phyloP scores from a whole-genome alignment of 371 early-diverging fungal species.

The Mortierella sp. region DNA sequence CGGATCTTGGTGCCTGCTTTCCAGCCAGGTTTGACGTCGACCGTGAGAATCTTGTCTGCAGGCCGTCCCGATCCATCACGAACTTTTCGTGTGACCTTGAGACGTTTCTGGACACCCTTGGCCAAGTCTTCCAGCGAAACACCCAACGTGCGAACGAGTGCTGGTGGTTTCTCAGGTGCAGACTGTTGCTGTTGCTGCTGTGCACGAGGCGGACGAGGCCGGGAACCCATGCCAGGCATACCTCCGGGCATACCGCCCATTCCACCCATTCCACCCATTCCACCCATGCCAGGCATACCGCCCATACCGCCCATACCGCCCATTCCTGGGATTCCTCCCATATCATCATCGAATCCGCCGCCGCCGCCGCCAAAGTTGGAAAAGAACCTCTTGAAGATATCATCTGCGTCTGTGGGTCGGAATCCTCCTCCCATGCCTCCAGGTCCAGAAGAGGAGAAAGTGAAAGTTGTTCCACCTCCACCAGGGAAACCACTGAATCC shows the following conservation, averaged over 20 bases:
- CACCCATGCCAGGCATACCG: slow-evolving; percentile 41
- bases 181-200: slow-evolving; percentile 25
- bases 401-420: slow-evolving; percentile 89
- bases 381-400: slow-evolving; percentile 93
- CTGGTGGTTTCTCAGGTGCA: slow-evolving; percentile 60
- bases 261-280: slow-evolving; percentile 31
- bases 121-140: slow-evolving; percentile 94
- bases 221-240: slow-evolving; percentile 45
- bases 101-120: slow-evolving; percentile 89
- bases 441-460: slow-evolving; percentile 63
- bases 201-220: slow-evolving; percentile 14
- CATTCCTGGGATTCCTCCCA: slow-evolving; percentile 35
- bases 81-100: slow-evolving; percentile 90
- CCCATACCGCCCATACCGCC: slow-evolving; percentile 32
- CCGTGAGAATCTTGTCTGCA: slow-evolving; percentile 85
- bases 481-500: slow-evolving; percentile 55
- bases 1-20: slow-evolving; percentile 98
- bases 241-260: slow-evolving; percentile 47
- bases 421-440: slow-evolving; percentile 64
- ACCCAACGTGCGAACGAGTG: slow-evolving; percentile 77
- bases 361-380: slow-evolving; percentile 69
- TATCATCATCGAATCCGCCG: slow-evolving; percentile 53
- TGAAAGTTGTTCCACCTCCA: slow-evolving; percentile 64
- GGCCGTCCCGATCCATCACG: slow-evolving; percentile 60
- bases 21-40: slow-evolving; percentile 97